Base-by-base conservation (phyloP, 2,329 filamentous ascomycete genomes). In the Curvularia lunata region DNA sequence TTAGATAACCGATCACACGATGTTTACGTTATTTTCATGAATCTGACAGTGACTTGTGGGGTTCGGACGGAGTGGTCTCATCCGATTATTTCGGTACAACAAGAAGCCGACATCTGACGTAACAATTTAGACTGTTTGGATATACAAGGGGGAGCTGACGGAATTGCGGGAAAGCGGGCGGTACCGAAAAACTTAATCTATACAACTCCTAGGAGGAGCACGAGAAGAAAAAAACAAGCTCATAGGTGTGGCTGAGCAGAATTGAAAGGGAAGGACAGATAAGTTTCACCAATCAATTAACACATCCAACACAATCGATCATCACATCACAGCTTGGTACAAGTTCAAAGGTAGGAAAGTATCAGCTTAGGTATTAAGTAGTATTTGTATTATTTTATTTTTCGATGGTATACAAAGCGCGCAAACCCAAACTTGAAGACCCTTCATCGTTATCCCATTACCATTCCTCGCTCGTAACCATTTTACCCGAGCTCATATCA, bases 41-140 rank as follows among this genome's bases (percentile, higher is more conserved):
- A 10, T 10, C 4, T 12, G 28, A 30, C 12, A 7, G 25, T 5
- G 25, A 27, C 6, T 27, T 27, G 25, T 27, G 25, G 6, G 25
- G 25, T 8, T 7, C 10, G 10, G 28, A 27, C 8, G 25, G 25
- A 27, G 25, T 8, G 4, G 25, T 4, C 25, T 27, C 8, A 27
- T 30, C 28, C 28, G 28, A 12, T 9, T 12, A 12, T 30, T 12
- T 30, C 7, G 28, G 10, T 9, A 30, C 28, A 30, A 2, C 28
- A 30, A 30, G 10, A 30, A 9, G 12, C 8, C 9, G 3, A 12
- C 72, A 23, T 71, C 64, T 42, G 13, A 42, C 13, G 9, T 4
- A 13, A 42, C 10, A 25, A 25, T n/a, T 5, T 42, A n/a, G 12
- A 25, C 23, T 42, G 5, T 6, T 16, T 21, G 2, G 2, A 25